phyloP scores from a whole-genome alignment of 352 stramenopile genomes.

The Phytophthora kernoviae region DNA sequence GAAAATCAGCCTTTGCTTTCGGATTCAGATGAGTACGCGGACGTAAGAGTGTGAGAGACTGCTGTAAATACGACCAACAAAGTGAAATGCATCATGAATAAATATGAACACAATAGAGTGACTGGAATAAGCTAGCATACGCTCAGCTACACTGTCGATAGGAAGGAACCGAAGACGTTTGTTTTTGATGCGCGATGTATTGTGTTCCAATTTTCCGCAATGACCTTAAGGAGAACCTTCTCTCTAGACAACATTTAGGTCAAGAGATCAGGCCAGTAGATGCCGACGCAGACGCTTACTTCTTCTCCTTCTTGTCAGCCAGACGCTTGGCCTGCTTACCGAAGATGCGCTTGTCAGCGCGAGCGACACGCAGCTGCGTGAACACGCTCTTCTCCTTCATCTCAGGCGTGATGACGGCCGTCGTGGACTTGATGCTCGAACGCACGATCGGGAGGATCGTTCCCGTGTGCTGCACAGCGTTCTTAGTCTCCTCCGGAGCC shows the following conservation, averaged over 20 bases:
- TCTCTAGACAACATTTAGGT: slow-evolving; percentile 13
- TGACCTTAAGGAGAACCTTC: slow-evolving; percentile 39
- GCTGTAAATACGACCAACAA: slow-evolving; percentile 6
- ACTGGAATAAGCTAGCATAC: neutral
- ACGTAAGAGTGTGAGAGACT: slow-evolving; percentile 26
- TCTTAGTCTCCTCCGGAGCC: slow-evolving; percentile 89
- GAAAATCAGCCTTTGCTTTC: slow-evolving; percentile 58
- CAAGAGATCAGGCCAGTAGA: slow-evolving; percentile 23
- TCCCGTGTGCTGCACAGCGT: slow-evolving; percentile 91
- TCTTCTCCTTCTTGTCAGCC: slow-evolving; percentile 87
- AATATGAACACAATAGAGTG: neutral
- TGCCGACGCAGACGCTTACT: slow-evolving; percentile 61
- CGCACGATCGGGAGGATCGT: slow-evolving; percentile 80
- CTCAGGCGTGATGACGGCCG: slow-evolving; percentile 83
- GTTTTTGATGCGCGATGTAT: slow-evolving; percentile 56
- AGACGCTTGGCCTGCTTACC: slow-evolving; percentile 91
- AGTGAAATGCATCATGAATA: neutral
- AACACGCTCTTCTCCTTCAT: slow-evolving; percentile 88
- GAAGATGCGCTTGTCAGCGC: slow-evolving; percentile 85
- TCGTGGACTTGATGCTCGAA: slow-evolving; percentile 78
- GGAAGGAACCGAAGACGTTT: slow-evolving; percentile 2
- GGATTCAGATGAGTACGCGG: slow-evolving; percentile 27
- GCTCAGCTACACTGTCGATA: neutral
- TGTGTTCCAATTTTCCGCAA: slow-evolving; percentile 74
- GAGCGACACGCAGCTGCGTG: slow-evolving; percentile 83